Evolutionary conservation across 2,329 filamentous ascomycete species (phyloP), one percentile per base, ranked within the genome.

Genomic region (Talaromyces sp.): DNA sequence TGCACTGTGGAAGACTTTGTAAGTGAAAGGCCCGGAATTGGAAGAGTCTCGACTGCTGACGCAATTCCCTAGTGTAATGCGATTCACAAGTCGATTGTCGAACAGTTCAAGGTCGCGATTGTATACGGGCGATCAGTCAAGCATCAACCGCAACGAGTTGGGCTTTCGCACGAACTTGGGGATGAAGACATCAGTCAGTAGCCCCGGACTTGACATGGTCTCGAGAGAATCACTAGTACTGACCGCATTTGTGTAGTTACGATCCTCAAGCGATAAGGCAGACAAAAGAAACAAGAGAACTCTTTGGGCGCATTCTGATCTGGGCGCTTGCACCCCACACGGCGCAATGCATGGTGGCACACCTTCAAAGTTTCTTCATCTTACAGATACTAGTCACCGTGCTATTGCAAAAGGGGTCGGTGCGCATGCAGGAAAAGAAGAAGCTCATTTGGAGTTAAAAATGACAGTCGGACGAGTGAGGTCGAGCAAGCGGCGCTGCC

Each of bases 41-140:
- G 21, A 19, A 53, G 27, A 14, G 50, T 55, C 75, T 76, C 80
- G 71, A 80, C n/a, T 69, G 52, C 35, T 55, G 24, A 59, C 46
- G 21, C 19, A 17, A 9, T 11, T 19, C 58, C 48, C 59, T 71
- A 96, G 92, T 99, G 94, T 79, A 96, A 97, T 79, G 85, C 91
- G 66, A 99, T 99, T 74, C 94, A 99, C 79, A 91, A 94, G 74
- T 95, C 87, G 60, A 97, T 99, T 73, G 84, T 94, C 60, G 94
- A 99, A 69, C 88, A 96, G 68, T 99, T 99, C 83, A 95, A 93
- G 78, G 86, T 88, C 63, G 94, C 94, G 58, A 88, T 99, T 72
- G 94, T 99, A 48, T 99, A 97, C 76, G 94, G 94, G 67, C 94
- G 93, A 75, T 97, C 92, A 59, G 93, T 97, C 67, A 97, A 97